phyloP scores from a whole-genome alignment of 148 eudicot genomes.

The Dysphania ambrosioides region DNA sequence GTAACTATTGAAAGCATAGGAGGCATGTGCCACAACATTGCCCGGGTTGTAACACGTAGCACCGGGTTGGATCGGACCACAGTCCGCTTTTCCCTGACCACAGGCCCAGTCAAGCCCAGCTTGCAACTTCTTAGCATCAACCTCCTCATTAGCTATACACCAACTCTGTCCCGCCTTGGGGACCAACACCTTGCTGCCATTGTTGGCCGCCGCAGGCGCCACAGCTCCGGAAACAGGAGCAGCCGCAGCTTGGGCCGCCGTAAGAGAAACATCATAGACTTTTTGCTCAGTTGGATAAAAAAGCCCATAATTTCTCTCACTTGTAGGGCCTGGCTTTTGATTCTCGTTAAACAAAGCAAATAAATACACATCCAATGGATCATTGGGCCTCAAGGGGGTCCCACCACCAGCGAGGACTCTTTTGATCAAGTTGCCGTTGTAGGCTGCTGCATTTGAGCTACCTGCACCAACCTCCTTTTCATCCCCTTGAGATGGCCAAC shows the following conservation, averaged over 20 bases:
- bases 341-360: conserved; percentile 85
- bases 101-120: conserved; percentile 78
- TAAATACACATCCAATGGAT: conserved; percentile 48
- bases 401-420: conserved; percentile 61
- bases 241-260: conserved; percentile 21
- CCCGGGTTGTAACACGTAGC: conserved; percentile 70
- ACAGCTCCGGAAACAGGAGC: not conserved
- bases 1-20: conserved; percentile 88
- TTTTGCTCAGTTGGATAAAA: conserved; percentile 64
- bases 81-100: conserved; percentile 81
- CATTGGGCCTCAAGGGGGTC: conserved; percentile 66
- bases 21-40: conserved; percentile 70
- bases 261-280: conserved; percentile 61
- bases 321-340: conserved; percentile 64
- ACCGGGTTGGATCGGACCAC: conserved; percentile 73
- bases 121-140: conserved; percentile 47
- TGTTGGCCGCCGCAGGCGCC: conserved; percentile 7
- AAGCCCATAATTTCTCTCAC: conserved; percentile 80
- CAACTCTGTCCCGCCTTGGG: conserved; percentile 49
- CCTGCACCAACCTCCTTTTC: conserved; percentile 55
- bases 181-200: conserved; percentile 22
- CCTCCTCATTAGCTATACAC: conserved; percentile 81
- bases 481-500: conserved; percentile 34
- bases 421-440: conserved; percentile 68
- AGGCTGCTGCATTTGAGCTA: conserved; percentile 55